Conservation (phyloP, 202 grass and related monocot species). For the Eragrostis tef region DNA sequence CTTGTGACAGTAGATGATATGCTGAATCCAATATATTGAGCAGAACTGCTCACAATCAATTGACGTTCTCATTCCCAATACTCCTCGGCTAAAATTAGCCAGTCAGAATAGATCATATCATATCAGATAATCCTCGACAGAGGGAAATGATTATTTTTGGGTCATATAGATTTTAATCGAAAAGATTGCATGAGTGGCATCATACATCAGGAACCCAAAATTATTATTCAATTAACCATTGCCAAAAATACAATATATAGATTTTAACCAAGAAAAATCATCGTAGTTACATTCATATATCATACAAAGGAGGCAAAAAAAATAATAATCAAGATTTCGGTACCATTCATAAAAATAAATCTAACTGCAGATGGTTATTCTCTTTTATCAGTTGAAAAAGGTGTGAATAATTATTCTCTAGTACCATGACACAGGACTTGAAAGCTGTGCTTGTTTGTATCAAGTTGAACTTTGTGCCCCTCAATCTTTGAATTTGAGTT, state of each 20-base stretch:
- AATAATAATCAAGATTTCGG: too few species aligned
- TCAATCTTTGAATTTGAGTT: background rate
- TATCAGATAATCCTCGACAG: background rate
- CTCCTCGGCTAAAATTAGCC: too few species aligned
- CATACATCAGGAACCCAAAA: background rate
- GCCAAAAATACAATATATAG: background rate
- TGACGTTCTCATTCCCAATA: too few species aligned
- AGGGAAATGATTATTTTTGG: background rate
- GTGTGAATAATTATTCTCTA: background rate
- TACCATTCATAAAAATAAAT: too few species aligned
- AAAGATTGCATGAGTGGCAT: background rate
- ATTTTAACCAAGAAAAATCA: background rate
- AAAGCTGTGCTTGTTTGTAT: background rate
- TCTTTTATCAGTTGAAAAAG: slow-evolving; percentile 11
- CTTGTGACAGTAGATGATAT: background rate
- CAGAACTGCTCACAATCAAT: too few species aligned
- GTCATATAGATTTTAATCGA: background rate
- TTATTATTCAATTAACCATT: background rate
- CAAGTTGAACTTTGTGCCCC: background rate
- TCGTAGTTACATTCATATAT: background rate
- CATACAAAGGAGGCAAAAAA: background rate
- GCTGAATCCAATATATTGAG: too few species aligned
- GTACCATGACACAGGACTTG: background rate
- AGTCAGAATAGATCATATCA: too few species aligned
- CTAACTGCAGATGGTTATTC: too few species aligned